These are phyloP conservation scores for Claviceps pusilla DNA, from an alignment of 2,329 filamentous ascomycete species.

Conservation along the genomic window DNA sequence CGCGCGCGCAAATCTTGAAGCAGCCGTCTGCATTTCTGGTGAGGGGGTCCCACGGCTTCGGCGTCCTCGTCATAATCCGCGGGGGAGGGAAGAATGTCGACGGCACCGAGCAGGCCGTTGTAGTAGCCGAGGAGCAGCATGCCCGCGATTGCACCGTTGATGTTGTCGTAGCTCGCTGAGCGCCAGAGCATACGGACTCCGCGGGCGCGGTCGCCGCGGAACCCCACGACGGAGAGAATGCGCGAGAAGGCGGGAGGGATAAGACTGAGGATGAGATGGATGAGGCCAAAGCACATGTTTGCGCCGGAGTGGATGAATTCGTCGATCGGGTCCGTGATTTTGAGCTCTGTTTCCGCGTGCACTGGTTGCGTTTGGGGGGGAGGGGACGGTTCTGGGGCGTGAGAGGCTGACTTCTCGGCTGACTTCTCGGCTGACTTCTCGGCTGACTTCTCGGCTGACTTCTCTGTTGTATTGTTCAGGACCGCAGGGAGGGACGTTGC, in stretches of 20 bases:
- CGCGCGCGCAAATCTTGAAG: conserved; percentile 58
- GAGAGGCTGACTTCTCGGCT: conserved; percentile 7
- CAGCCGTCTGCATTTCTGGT: conserved; percentile 48
- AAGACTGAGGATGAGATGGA: conserved; percentile 79
- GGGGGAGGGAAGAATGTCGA: conserved; percentile 63
- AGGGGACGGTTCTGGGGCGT: not conserved
- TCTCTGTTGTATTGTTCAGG: conserved; percentile 5
- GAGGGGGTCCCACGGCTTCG: conserved; percentile 57
- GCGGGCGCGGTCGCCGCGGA: conserved; percentile 70
- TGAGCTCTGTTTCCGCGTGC: conserved; percentile 45
- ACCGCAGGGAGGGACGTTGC: conserved; percentile 8
- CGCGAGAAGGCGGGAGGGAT: conserved; percentile 82
- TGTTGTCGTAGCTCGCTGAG: conserved; percentile 68
- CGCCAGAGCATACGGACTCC: conserved; percentile 83
- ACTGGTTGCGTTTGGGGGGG: conserved; percentile 14
- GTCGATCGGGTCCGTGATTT: conserved; percentile 58
- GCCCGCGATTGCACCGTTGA: conserved; percentile 83
- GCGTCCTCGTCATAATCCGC: conserved; percentile 38
- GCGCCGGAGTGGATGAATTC: conserved; percentile 78
- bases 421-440: too few relatives aligned
- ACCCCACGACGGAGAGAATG: conserved; percentile 76
- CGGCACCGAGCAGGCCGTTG: conserved; percentile 70
- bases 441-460: conserved; percentile 6
- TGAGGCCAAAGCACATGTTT: conserved; percentile 77
- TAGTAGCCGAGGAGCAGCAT: conserved; percentile 74